Conservation (phyloP, 768 basidiomycete species). For the Mrakia frigida region DNA sequence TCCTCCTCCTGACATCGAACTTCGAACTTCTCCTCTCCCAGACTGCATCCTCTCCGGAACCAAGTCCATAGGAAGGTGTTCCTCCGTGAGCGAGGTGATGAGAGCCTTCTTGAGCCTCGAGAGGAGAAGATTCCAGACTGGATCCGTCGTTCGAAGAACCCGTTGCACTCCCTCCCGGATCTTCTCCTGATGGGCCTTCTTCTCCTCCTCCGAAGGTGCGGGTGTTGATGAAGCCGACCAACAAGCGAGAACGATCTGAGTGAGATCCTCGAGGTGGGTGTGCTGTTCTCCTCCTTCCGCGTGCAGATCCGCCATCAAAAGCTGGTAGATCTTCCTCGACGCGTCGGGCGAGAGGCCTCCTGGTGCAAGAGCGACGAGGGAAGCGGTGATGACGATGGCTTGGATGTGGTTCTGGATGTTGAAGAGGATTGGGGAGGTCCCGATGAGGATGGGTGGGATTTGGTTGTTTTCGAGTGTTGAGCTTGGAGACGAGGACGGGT, state of each 20-base stretch:
- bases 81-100: neutral
- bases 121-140: constrained; percentile 14
- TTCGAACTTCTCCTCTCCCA: neutral
- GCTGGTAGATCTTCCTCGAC: neutral
- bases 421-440: constrained; percentile 1
- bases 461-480: neutral
- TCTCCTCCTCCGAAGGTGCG: neutral
- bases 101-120: neutral
- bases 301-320: constrained; percentile 11
- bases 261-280: constrained; percentile 15
- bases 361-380: constrained; percentile 5
- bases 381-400: constrained; percentile 16
- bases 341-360: neutral
- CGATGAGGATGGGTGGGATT: constrained; percentile 11
- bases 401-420: constrained; percentile 25
- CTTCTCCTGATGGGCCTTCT: neutral
- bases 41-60: neutral
- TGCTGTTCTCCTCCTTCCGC: neutral
- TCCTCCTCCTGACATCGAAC: neutral
- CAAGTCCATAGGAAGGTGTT: neutral
- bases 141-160: constrained; percentile 12
- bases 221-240: neutral
- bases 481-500: neutral
- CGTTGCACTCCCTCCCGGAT: neutral
- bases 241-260: neutral